Evolutionary conservation across 352 stramenopile genomes (phyloP).

Genomic region (Saprolegnia diclina): DNA sequence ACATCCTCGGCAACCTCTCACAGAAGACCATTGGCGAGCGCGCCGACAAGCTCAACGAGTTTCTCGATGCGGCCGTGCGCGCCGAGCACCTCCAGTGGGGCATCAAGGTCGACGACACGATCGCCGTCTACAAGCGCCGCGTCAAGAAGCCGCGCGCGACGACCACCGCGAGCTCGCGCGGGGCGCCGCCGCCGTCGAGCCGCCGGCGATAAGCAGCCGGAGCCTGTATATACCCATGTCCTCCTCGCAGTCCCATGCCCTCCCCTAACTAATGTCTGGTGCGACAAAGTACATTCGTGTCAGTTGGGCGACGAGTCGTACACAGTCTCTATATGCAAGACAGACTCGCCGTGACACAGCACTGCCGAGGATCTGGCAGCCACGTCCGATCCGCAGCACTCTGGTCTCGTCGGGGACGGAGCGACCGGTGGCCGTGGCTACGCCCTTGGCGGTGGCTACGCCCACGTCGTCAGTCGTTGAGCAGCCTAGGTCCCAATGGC

Average conservation of each 20-base stretch:
- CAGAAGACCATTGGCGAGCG: conserved; percentile 74
- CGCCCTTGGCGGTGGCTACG: no score
- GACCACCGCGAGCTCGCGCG: conserved; percentile 12
- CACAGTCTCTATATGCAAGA: no score
- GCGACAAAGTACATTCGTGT: no score
- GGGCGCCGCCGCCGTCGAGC: background rate
- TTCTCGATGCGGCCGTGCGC: conserved; percentile 64
- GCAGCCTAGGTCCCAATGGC: no score
- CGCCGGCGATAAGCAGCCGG: background rate
- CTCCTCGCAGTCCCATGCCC: background rate
- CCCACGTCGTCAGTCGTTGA: no score
- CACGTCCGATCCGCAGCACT: no score
- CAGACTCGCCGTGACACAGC: no score
- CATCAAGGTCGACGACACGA: conserved; percentile 82
- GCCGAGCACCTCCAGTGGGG: conserved; percentile 83
- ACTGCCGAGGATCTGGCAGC: no score
- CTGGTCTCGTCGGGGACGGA: no score
- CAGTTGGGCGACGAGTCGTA: no score
- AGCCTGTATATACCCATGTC: background rate
- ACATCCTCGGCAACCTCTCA: conserved; percentile 80
- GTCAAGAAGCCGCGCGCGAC: conserved; percentile 48
- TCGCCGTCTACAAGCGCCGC: conserved; percentile 84
- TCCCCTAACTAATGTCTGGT: no score
- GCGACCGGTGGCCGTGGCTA: no score
- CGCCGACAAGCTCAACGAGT: conserved; percentile 82